phyloP scores from a whole-genome alignment of 495 filamentous ascomycete species.

The Evansstolkia leycettana region DNA sequence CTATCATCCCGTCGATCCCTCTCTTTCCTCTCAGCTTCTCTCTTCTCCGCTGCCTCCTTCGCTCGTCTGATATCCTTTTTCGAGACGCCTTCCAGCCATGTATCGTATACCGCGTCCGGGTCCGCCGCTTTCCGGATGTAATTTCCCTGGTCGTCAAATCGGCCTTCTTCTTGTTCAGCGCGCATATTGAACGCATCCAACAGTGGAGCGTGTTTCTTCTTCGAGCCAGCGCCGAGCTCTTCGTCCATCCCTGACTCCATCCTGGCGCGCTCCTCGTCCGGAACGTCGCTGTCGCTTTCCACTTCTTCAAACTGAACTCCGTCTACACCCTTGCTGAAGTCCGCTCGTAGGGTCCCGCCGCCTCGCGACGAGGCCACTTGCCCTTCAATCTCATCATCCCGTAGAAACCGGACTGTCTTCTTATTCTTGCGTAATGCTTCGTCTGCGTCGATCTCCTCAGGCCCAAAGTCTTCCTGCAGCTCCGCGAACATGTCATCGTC shows the following conservation, averaged over 20 bases:
- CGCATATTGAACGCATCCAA: conserved; percentile 95
- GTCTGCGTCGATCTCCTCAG: conserved; percentile 37
- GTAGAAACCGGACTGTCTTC: conserved; percentile 70
- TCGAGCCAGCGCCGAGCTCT: conserved; percentile 76
- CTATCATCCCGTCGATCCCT: conserved; percentile 61
- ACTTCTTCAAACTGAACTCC: conserved; percentile 30
- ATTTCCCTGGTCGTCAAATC: conserved; percentile 83
- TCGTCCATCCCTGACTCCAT: conserved; percentile 63
- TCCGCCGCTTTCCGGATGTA: conserved; percentile 83
- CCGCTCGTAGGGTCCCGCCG: conserved; percentile 53
- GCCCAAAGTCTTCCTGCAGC: conserved; percentile 46
- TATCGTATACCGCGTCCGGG: conserved; percentile 81
- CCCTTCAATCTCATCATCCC: conserved; percentile 68
- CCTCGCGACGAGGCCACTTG: conserved; percentile 64
- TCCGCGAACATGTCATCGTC: conserved; percentile 90
- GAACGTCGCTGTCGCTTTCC: conserved; percentile 56
- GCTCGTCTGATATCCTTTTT: conserved; percentile 88
- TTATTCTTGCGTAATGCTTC: conserved; percentile 47
- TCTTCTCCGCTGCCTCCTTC: conserved; percentile 74
- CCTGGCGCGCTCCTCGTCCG: conserved; percentile 59
- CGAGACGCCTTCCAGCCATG: conserved; percentile 82
- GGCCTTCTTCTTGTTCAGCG: conserved; percentile 80
- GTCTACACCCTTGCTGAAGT: conserved; percentile 35
- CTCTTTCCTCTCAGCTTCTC: conserved; percentile 62
- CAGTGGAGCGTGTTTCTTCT: conserved; percentile 91